Conservation (phyloP, 1,139 yeast genomes). For the Scheffersomyces stambukii region DNA sequence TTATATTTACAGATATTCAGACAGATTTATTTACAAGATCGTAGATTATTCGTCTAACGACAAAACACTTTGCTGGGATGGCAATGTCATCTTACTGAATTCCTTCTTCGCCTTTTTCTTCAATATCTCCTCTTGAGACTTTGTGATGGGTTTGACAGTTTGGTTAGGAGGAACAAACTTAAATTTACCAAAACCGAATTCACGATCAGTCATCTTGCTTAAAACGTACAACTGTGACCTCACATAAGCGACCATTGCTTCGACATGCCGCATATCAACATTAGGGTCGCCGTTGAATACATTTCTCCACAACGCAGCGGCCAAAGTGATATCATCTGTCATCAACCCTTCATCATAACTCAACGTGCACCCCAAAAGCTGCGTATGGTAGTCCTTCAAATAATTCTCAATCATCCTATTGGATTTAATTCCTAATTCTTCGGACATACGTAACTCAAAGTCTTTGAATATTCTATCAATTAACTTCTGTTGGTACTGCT, state of each 20-base stretch:
- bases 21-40: constrained; percentile 6
- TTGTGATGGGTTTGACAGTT: constrained; percentile 67
- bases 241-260: constrained; percentile 81
- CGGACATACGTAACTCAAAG: constrained; percentile 78
- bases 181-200: constrained; percentile 88
- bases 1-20: constrained; percentile 1
- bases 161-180: constrained; percentile 82
- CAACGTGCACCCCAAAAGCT: constrained; percentile 82
- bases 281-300: constrained; percentile 82
- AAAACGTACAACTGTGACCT: constrained; percentile 86
- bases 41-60: constrained; percentile 51
- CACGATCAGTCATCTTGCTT: constrained; percentile 81
- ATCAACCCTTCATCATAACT: constrained; percentile 91
- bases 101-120: constrained; percentile 36
- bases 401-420: constrained; percentile 81
- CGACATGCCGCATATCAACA: constrained; percentile 78
- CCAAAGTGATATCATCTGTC: constrained; percentile 79
- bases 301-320: constrained; percentile 89
- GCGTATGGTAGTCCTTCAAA: constrained; percentile 86
- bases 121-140: constrained; percentile 51
- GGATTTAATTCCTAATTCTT: constrained; percentile 81
- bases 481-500: constrained; percentile 85
- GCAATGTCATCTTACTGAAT: constrained; percentile 40
- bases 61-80: constrained; percentile 60
- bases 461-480: constrained; percentile 88